phyloP scores from a whole-genome alignment of 192 early-diverging fungal species.

The Lobulomyces angularis region DNA sequence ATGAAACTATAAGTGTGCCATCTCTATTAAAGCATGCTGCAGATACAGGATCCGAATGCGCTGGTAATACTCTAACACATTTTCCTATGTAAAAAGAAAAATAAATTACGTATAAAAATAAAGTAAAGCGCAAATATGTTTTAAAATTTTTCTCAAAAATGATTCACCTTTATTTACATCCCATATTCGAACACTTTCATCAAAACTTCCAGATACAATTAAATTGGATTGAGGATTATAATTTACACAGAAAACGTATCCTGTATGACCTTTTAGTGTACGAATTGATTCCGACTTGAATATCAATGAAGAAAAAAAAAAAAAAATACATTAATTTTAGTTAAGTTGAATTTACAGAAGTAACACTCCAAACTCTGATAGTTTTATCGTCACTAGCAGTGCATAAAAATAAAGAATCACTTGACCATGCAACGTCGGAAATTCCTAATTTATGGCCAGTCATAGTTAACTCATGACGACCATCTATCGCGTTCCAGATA shows the following conservation, averaged over 20 bases:
- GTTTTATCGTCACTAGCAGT: constrained; percentile 93
- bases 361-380: constrained; percentile 82
- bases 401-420: constrained; percentile 76
- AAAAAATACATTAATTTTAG: constrained; percentile 4
- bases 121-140: background rate
- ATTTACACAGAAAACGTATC: constrained; percentile 96
- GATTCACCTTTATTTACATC: constrained; percentile 68
- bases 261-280: constrained; percentile 79
- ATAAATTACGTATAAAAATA: background rate
- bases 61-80: constrained; percentile 80
- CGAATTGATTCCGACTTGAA: constrained; percentile 52
- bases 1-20: constrained; percentile 89
- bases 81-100: constrained; percentile 38
- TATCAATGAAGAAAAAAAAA: constrained; percentile 1
- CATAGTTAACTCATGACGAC: constrained; percentile 70
- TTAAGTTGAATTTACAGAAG: constrained; percentile 38
- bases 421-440: constrained; percentile 92
- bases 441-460: constrained; percentile 86
- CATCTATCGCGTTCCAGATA: constrained; percentile 82
- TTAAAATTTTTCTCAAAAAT: too few species aligned
- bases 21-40: constrained; percentile 95
- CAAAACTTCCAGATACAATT: constrained; percentile 95
- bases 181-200: constrained; percentile 94
- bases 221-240: constrained; percentile 88
- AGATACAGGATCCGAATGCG: constrained; percentile 91